phyloP scores from a whole-genome alignment of 179 eudicot species.

The Spergularia azorica region DNA sequence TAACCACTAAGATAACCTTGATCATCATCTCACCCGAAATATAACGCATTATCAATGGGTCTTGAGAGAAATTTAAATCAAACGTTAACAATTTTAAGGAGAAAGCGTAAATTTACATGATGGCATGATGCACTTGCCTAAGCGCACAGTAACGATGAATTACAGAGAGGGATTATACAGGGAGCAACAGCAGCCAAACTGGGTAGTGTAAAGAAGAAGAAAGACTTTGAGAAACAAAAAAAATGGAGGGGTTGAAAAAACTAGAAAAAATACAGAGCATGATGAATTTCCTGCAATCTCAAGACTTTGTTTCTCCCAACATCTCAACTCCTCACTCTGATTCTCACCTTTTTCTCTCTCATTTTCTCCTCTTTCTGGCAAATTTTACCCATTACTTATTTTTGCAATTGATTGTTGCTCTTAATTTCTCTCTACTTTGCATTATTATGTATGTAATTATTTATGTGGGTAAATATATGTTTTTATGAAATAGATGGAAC shows the following conservation, averaged over 20 bases:
- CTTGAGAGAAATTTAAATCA: too few relatives aligned
- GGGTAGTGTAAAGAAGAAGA: too few relatives aligned
- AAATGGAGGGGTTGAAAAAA: slow-evolving; percentile 41
- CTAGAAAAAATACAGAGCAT: slow-evolving; percentile 59
- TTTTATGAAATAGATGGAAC: slow-evolving; percentile 49
- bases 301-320: slow-evolving; percentile 28
- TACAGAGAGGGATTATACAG: too few relatives aligned
- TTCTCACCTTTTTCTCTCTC: slow-evolving; percentile 62
- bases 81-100: too few relatives aligned
- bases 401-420: neutral
- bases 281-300: slow-evolving; percentile 42
- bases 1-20: too few relatives aligned
- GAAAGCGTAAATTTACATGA: too few relatives aligned
- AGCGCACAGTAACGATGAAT: too few relatives aligned
- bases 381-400: too few relatives aligned
- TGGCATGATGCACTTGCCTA: too few relatives aligned
- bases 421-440: neutral
- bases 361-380: slow-evolving; percentile 67
- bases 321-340: slow-evolving; percentile 31
- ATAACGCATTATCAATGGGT: too few relatives aligned
- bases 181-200: too few relatives aligned
- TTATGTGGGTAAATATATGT: neutral
- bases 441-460: neutral
- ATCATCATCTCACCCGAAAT: too few relatives aligned
- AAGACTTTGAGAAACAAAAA: neutral